Conservation (phyloP, 1,284 basidiomycete genomes). For the Stygiomarasmius scandens region DNA sequence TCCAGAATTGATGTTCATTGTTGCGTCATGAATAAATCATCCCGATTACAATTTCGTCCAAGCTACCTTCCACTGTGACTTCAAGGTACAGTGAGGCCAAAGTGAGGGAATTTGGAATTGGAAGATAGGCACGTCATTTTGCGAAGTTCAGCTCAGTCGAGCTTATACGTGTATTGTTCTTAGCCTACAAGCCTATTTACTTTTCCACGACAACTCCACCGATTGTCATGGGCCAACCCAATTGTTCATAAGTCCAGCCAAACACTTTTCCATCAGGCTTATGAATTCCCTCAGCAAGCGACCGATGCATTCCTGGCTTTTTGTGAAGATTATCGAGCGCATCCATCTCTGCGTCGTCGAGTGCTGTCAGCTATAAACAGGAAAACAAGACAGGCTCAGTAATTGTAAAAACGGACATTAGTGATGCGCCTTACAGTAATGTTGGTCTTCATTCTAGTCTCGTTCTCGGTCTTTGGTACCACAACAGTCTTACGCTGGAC, state of each 20-base stretch:
- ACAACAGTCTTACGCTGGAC: conserved; percentile 43
- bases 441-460: conserved; percentile 49
- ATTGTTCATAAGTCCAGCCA: conserved; percentile 9
- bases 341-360: conserved; percentile 10
- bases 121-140: no score
- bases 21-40: no score
- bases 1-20: no score
- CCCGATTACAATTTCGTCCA: no score
- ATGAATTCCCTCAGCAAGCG: not conserved
- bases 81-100: no score
- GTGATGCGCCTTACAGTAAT: conserved; percentile 35
- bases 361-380: not conserved
- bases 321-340: not conserved
- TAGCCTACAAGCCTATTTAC: no score
- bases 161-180: no score
- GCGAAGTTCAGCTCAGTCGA: no score
- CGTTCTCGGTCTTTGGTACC: conserved; percentile 52
- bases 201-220: conserved; percentile 2
- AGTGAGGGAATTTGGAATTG: no score
- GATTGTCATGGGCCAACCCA: conserved; percentile 10
- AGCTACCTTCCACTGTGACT: no score
- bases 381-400: not conserved
- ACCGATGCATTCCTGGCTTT: conserved; percentile 6
- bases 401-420: not conserved
- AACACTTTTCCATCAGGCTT: conserved; percentile 1